Conservation (phyloP, 371 early-diverging fungal species). For the Umbelopsis sp. region DNA sequence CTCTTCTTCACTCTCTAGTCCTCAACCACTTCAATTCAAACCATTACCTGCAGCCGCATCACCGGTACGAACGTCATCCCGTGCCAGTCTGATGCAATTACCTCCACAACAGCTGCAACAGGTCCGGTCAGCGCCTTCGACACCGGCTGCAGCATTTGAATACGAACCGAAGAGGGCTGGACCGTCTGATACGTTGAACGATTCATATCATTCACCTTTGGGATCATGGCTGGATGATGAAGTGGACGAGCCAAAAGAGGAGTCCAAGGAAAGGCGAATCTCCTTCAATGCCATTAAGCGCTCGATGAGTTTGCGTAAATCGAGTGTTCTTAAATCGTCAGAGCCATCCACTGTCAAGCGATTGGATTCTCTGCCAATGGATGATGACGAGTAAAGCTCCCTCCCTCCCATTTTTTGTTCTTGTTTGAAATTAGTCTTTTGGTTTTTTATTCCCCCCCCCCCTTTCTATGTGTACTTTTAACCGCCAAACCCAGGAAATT, state of each 20-base stretch:
- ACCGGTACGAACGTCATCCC: conserved; percentile 13
- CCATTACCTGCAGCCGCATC: neutral
- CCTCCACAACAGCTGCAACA: conserved; percentile 3
- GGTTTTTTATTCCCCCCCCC: neutral
- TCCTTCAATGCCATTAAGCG: conserved; percentile 6
- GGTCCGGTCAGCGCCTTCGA: neutral
- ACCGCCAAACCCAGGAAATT: neutral
- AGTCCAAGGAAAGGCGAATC: conserved; percentile 5
- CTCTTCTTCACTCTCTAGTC: neutral
- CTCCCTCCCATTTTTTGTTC: no score
- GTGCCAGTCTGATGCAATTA: neutral
- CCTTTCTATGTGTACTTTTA: neutral
- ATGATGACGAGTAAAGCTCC: neutral
- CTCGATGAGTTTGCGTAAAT: conserved; percentile 5
- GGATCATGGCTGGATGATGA: conserved; percentile 4
- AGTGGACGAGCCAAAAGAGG: neutral
- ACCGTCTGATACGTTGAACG: neutral
- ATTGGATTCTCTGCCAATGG: neutral
- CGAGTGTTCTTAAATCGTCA: neutral
- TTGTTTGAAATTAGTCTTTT: neutral
- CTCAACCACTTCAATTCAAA: neutral
- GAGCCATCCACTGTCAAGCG: neutral
- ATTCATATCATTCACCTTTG: neutral
- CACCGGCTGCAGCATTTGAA: neutral
- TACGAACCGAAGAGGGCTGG: neutral